Conservation (phyloP, 768 basidiomycete genomes). For the Collybia nuda region DNA sequence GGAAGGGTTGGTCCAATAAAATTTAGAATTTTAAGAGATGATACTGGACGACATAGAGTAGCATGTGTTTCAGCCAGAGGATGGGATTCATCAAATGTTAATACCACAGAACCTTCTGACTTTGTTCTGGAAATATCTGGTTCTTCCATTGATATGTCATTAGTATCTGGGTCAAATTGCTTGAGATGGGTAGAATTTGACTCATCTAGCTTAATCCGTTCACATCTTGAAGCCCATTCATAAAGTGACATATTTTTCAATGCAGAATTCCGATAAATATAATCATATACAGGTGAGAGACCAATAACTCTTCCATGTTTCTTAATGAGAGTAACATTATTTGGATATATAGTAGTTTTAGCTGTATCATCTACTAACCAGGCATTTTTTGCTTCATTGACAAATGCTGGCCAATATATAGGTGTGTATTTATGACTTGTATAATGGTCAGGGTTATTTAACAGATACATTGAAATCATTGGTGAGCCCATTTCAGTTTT, state of each 20-base stretch:
- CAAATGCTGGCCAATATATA: conserved; percentile 32
- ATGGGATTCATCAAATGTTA: background rate
- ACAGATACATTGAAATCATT: conserved; percentile 30
- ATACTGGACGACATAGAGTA: background rate
- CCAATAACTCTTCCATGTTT: conserved; percentile 15
- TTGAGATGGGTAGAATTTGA: background rate
- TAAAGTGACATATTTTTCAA: conserved; percentile 21
- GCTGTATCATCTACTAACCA: conserved; percentile 10
- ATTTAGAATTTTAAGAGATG: background rate
- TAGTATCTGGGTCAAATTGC: background rate
- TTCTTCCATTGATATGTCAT: background rate
- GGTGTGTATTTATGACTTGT: conserved; percentile 28
- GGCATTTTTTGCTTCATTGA: conserved; percentile 16
- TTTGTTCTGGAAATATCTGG: background rate
- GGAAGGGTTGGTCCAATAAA: conserved; percentile 2
- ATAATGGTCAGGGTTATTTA: conserved; percentile 38
- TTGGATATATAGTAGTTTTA: conserved; percentile 6
- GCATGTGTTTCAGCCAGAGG: conserved; percentile 1
- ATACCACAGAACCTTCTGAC: background rate
- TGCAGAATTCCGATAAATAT: conserved; percentile 22
- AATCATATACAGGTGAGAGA: conserved; percentile 28
- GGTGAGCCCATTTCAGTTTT: conserved; percentile 39
- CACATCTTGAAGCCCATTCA: conserved; percentile 22
- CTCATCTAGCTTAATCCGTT: conserved; percentile 4
- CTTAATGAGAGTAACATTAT: conserved; percentile 19